Percentiles rank a stretch among this genome's conserved stretches.
These are phyloP conservation scores for Leucoagaricus sp. DNA, from an alignment of 1,284 basidiomycete genomes.

Conservation along the genomic window DNA sequence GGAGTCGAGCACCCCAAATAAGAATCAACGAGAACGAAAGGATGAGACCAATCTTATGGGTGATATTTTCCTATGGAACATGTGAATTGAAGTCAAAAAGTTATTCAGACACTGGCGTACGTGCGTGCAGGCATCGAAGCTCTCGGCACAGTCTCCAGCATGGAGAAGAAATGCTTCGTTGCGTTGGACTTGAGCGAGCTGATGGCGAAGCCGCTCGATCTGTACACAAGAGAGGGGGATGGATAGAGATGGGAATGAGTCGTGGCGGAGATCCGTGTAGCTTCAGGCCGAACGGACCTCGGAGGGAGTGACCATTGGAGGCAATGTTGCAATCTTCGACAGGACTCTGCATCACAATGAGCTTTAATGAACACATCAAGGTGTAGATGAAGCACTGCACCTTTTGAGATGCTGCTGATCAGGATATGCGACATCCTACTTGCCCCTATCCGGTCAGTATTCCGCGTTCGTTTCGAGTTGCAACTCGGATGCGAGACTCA, in stretches of 20 bases:
- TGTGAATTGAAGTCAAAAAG: constrained; percentile 8
- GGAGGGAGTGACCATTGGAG: constrained; percentile 86
- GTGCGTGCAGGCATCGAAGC: constrained; percentile 88
- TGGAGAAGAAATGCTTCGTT: constrained; percentile 94
- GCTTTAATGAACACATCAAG: constrained; percentile 7
- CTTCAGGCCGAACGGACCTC: constrained; percentile 56
- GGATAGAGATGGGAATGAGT: constrained; percentile 7
- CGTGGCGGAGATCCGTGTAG: constrained; percentile 27
- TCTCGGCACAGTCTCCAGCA: constrained; percentile 96
- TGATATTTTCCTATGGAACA: constrained; percentile 77
- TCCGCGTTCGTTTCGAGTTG: neutral
- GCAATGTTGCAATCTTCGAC: constrained; percentile 72
- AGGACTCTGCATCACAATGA: constrained; percentile 56
- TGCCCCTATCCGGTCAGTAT: neutral
- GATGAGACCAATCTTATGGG: constrained; percentile 92
- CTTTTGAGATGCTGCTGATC: constrained; percentile 48
- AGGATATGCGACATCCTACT: constrained; percentile 55
- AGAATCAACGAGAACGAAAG: constrained; percentile 95
- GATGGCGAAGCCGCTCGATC: constrained; percentile 86
- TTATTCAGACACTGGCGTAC: constrained; percentile 42
- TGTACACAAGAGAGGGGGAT: constrained; percentile 31
- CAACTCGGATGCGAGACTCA: constrained; percentile 23
- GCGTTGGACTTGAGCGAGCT: constrained; percentile 80
- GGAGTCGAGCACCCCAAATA: constrained; percentile 89
- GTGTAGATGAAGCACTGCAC: constrained; percentile 29